phyloP scores from a whole-genome alignment of 352 stramenopile species.

The Globisporangium nunn region DNA sequence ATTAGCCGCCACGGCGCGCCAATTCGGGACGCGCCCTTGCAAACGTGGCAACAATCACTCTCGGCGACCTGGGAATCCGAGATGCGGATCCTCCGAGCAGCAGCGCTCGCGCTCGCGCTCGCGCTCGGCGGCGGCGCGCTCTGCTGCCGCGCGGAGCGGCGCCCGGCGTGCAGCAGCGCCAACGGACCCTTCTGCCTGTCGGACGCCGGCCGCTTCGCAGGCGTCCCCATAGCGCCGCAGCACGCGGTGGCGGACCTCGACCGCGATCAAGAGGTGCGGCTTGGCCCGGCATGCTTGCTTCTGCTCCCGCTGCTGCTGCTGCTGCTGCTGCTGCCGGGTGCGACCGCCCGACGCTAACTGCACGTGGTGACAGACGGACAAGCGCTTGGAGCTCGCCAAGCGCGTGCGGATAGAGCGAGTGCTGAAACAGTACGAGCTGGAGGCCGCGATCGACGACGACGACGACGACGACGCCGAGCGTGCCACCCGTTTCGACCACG shows the following conservation, averaged over 20 bases:
- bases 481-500: slow-evolving; percentile 18
- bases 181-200: slow-evolving; percentile 56
- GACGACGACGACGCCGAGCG: slow-evolving; percentile 12
- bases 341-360: too few relatives aligned
- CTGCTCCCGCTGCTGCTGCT: neutral
- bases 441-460: slow-evolving; percentile 18
- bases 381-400: slow-evolving; percentile 24
- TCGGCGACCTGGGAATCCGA: too few relatives aligned
- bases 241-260: slow-evolving; percentile 42
- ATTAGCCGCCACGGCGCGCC: too few relatives aligned
- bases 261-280: slow-evolving; percentile 27
- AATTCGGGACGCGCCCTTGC: neutral
- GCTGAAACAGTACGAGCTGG: slow-evolving; percentile 60
- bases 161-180: slow-evolving; percentile 46
- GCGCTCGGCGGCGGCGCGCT: neutral
- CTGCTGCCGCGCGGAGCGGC: neutral
- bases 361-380: slow-evolving; percentile 14
- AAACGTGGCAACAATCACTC: slow-evolving; percentile 5
- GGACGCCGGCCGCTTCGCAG: slow-evolving; percentile 11
- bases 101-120: slow-evolving; percentile 8
- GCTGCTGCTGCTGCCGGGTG: neutral
- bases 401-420: slow-evolving; percentile 47
- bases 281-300: too few relatives aligned
- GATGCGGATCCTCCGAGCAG: neutral
- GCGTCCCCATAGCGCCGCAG: slow-evolving; percentile 24